Conservation (phyloP, 108 stramenopile species). For the Nitzschia sp. region DNA sequence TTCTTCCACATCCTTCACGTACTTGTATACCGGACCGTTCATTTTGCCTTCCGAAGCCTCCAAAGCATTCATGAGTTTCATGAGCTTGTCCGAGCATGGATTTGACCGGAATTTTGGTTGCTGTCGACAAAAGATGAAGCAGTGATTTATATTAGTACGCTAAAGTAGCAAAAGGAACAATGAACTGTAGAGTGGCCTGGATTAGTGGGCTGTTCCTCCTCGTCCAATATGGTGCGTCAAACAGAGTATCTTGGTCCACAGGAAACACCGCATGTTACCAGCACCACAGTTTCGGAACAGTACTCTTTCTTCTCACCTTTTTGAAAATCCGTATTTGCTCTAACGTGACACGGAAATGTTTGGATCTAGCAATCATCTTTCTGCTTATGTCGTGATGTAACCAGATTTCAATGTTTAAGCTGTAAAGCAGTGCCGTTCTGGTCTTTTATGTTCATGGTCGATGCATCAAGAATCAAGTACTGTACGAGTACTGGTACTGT, state of each 20-base stretch:
- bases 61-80: constrained; percentile 71
- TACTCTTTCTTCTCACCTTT: constrained; percentile 51
- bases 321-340: constrained; percentile 78
- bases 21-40: constrained; percentile 77
- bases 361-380: constrained; percentile 31
- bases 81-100: constrained; percentile 68
- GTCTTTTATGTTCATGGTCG: too few relatives aligned
- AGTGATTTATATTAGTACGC: too few relatives aligned
- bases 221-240: too few relatives aligned
- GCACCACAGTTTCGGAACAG: too few relatives aligned
- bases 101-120: constrained; percentile 34
- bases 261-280: too few relatives aligned
- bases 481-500: too few relatives aligned
- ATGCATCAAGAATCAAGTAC: too few relatives aligned
- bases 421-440: too few relatives aligned
- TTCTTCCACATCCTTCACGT: constrained; percentile 71
- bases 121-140: constrained; percentile 23
- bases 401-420: too few relatives aligned
- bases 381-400: not conserved
- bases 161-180: not conserved
- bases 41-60: constrained; percentile 64
- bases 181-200: too few relatives aligned
- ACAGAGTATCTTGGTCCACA: too few relatives aligned
- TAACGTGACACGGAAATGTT: constrained; percentile 68
- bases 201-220: not conserved